These are phyloP conservation scores for Phytopythium vexans DNA, from an alignment of 352 stramenopile species.

Conservation along the genomic window DNA sequence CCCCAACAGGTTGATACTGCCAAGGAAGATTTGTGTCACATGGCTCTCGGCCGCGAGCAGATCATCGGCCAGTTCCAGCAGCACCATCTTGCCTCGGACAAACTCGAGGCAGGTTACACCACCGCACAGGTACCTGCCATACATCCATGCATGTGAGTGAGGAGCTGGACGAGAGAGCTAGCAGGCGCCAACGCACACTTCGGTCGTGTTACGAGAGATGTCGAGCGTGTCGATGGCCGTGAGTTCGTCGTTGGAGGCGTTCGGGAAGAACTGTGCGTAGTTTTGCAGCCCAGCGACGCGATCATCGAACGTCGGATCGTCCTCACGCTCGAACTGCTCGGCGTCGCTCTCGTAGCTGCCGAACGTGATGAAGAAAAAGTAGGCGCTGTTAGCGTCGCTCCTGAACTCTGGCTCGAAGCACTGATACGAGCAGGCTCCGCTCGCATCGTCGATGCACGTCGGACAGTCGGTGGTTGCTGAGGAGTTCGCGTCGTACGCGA, in stretches of 20 bases:
- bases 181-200: slow-evolving; percentile 5
- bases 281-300: slow-evolving; percentile 10
- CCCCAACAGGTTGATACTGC: slow-evolving; percentile 14
- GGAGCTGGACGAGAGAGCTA: not conserved
- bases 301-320: slow-evolving; percentile 6
- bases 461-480: slow-evolving; percentile 10
- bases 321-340: slow-evolving; percentile 10
- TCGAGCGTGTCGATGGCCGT: slow-evolving; percentile 11
- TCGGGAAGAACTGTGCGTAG: slow-evolving; percentile 17
- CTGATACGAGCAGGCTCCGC: slow-evolving; percentile 10
- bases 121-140: slow-evolving; percentile 8
- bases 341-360: slow-evolving; percentile 18
- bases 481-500: slow-evolving; percentile 9
- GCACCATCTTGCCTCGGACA: slow-evolving; percentile 14
- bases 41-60: slow-evolving; percentile 13
- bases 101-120: slow-evolving; percentile 6
- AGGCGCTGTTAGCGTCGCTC: slow-evolving; percentile 16
- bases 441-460: slow-evolving; percentile 10
- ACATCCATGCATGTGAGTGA: not conserved
- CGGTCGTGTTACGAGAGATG: no score
- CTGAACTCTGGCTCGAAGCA: slow-evolving; percentile 17
- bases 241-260: slow-evolving; percentile 22
- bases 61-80: slow-evolving; percentile 14
- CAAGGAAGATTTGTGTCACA: slow-evolving; percentile 12
- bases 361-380: slow-evolving; percentile 20